phyloP scores from a whole-genome alignment of 1,284 basidiomycete species.

The Hymenochaete sp. region DNA sequence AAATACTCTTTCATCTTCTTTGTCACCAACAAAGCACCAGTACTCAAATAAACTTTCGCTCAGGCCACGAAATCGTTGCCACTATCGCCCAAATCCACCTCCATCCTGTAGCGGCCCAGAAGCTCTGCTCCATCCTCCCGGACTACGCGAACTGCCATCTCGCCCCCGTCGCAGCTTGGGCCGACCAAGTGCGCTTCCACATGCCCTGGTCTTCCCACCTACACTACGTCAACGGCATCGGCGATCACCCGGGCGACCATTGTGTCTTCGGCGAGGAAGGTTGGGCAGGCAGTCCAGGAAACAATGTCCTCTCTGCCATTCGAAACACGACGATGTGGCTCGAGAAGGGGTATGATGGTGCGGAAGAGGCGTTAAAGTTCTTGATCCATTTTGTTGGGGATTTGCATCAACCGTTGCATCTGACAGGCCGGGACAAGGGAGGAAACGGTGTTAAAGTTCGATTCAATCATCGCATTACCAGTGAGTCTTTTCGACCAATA shows the following conservation, averaged over 20 bases:
- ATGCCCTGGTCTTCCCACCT: constrained; percentile 58
- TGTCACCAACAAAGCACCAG: no score
- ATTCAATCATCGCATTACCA: constrained; percentile 62
- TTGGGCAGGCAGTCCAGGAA: constrained; percentile 60
- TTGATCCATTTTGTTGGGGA: constrained; percentile 88
- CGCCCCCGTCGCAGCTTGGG: constrained; percentile 80
- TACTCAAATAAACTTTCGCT: no score
- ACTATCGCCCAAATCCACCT: constrained; percentile 91
- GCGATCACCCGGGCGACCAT: constrained; percentile 67
- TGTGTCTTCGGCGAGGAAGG: constrained; percentile 79
- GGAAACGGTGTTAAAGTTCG: constrained; percentile 71
- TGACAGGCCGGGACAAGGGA: constrained; percentile 77
- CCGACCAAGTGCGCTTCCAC: constrained; percentile 56
- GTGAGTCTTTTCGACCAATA: constrained; percentile 31
- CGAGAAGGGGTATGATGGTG: constrained; percentile 25
- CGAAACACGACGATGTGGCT: constrained; percentile 41
- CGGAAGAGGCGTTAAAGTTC: constrained; percentile 76
- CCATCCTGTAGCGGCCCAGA: constrained; percentile 61
- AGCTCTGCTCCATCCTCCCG: constrained; percentile 65
- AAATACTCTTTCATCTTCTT: no score
- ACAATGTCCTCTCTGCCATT: constrained; percentile 70
- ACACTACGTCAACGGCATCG: constrained; percentile 68
- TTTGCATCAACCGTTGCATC: constrained; percentile 85
- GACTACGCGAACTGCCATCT: constrained; percentile 58
- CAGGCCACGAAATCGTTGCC: constrained; percentile 85